A percentile compares a stretch with the other conserved stretches of the same genome.
Conservation (phyloP, 179 eudicot genomes). For the Silene noctiflora region DNA sequence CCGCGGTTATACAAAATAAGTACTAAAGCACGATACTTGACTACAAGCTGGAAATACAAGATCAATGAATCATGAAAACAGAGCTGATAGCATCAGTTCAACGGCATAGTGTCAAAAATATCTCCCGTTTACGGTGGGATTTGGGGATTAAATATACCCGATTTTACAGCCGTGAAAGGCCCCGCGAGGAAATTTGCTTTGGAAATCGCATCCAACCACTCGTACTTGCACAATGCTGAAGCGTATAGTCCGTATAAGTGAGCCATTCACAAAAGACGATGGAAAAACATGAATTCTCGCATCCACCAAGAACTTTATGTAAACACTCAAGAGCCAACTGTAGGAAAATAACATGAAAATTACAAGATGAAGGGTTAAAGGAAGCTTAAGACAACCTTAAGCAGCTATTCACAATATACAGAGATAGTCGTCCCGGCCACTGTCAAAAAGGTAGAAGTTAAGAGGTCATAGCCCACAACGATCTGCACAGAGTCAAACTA, state of each 20-base stretch:
- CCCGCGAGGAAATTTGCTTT: neutral
- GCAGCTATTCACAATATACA: slow-evolving; percentile 28
- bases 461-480: slow-evolving; percentile 23
- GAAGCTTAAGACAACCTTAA: slow-evolving; percentile 7
- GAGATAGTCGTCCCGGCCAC: neutral
- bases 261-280: neutral
- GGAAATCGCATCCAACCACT: neutral
- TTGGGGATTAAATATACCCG: neutral
- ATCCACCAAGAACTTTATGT: neutral
- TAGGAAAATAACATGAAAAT: neutral
- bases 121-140: neutral
- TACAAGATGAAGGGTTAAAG: neutral
- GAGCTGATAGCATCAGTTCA: no score
- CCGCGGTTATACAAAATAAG: no score
- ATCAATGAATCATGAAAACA: no score
- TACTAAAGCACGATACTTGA: no score
- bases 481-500: slow-evolving; percentile 14
- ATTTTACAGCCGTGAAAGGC: neutral
- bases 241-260: no score
- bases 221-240: neutral
- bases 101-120: no score
- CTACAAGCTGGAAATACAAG: no score
- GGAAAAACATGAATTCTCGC: neutral
- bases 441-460: slow-evolving; percentile 23
- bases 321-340: neutral